Evolutionary conservation across 495 filamentous ascomycete species (phyloP).

Genomic region (Clavariopsis aquatica): DNA sequence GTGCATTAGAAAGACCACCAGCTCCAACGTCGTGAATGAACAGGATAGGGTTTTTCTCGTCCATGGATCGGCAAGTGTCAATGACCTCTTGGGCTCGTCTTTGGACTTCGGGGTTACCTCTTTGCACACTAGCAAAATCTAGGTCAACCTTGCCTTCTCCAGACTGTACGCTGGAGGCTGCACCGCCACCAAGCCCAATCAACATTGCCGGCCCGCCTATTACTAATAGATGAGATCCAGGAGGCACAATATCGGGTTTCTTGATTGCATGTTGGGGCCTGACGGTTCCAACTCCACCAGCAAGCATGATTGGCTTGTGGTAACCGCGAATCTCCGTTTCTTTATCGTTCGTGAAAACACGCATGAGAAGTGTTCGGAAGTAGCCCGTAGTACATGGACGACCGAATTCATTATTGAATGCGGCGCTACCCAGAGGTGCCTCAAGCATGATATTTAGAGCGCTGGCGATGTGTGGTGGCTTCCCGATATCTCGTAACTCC

Average conservation of each 20-base stretch:
- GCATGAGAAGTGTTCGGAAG: constrained; percentile 81
- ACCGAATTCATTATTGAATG: constrained; percentile 98
- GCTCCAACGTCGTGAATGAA: constrained; percentile 98
- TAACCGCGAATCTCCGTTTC: constrained; percentile 79
- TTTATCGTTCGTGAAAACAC: constrained; percentile 61
- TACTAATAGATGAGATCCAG: constrained; percentile 85
- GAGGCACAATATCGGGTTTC: constrained; percentile 68
- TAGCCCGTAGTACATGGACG: constrained; percentile 86
- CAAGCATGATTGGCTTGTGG: constrained; percentile 99
- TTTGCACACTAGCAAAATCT: constrained; percentile 94
- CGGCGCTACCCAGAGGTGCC: constrained; percentile 88
- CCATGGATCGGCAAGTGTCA: constrained; percentile 84
- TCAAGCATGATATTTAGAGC: constrained; percentile 96
- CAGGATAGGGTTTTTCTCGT: constrained; percentile 80
- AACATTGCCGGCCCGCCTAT: constrained; percentile 96
- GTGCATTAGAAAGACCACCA: constrained; percentile 88
- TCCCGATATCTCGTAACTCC: constrained; percentile 82
- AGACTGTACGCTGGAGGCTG: constrained; percentile 85
- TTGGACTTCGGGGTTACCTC: constrained; percentile 94
- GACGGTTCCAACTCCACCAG: constrained; percentile 95
- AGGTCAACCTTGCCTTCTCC: constrained; percentile 86
- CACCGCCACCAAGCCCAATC: constrained; percentile 92
- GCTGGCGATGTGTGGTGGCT: constrained; percentile 87
- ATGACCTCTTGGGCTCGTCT: constrained; percentile 95
- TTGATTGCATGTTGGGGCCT: constrained; percentile 89